phyloP scores from a whole-genome alignment of 345 rosid genomes.

The Sonneratia caseolaris region DNA sequence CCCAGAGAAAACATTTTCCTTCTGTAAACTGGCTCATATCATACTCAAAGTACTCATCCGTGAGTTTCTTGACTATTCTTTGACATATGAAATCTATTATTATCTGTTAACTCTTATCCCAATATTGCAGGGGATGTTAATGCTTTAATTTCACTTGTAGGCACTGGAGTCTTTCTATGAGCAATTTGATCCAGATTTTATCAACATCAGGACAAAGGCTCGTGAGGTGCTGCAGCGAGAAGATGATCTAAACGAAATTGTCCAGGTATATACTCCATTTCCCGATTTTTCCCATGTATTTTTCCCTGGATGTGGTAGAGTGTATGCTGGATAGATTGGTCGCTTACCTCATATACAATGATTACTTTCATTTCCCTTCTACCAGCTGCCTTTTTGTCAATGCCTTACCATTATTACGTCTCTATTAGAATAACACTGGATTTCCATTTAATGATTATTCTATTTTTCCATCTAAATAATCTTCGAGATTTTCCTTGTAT shows the following conservation, averaged over 20 bases:
- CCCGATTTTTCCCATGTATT: background rate
- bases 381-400: too few species aligned
- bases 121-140: background rate
- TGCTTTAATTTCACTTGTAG: conserved; percentile 20
- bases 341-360: background rate
- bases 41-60: conserved; percentile 91
- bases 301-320: background rate
- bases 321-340: background rate
- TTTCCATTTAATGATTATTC: background rate
- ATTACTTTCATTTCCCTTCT: background rate
- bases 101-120: background rate
- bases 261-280: conserved; percentile 48
- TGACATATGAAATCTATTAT: background rate
- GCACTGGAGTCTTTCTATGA: conserved; percentile 97
- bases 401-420: background rate
- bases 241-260: conserved; percentile 98
- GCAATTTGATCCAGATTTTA: conserved; percentile 93
- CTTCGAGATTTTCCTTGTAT: background rate
- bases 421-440: background rate
- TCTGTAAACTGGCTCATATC: conserved; percentile 99
- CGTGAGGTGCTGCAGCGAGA: conserved; percentile 99
- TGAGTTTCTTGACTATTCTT: conserved; percentile 24
- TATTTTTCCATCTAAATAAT: background rate
- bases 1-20: conserved; percentile 99
- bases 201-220: conserved; percentile 97